Conservation (phyloP, 495 filamentous ascomycete genomes). For the Penicillium paxilli region DNA sequence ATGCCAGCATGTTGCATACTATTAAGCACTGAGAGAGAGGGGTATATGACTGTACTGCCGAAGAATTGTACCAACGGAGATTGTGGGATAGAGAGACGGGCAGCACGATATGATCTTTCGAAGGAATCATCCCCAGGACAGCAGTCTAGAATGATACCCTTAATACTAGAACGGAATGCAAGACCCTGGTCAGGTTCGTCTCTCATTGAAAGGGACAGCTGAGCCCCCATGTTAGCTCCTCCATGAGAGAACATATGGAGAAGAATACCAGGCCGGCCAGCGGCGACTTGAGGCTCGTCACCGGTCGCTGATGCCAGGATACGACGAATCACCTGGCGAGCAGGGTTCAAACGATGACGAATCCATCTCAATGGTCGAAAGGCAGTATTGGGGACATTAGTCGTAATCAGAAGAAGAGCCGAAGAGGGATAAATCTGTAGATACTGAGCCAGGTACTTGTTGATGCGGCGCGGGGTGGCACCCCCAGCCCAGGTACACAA, state of each 20-base stretch:
- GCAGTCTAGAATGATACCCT: slow-evolving; percentile 29
- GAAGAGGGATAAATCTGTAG: slow-evolving; percentile 17
- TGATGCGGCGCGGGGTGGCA: slow-evolving; percentile 28
- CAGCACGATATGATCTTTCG: slow-evolving; percentile 22
- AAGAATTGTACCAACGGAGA: slow-evolving; percentile 11
- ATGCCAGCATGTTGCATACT: slow-evolving; percentile 19
- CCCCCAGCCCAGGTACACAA: slow-evolving; percentile 32
- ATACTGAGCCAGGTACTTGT: slow-evolving; percentile 28
- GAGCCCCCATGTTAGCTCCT: slow-evolving; percentile 25
- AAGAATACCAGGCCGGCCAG: slow-evolving; percentile 14
- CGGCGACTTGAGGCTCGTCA: not conserved
- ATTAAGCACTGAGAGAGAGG: slow-evolving; percentile 16
- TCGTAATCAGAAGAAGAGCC: slow-evolving; percentile 29
- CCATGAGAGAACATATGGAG: slow-evolving; percentile 35
- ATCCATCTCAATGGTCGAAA: slow-evolving; percentile 20
- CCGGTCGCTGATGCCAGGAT: slow-evolving; percentile 10
- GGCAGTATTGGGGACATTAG: slow-evolving; percentile 14
- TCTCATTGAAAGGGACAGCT: slow-evolving; percentile 25
- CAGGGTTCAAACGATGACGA: slow-evolving; percentile 20
- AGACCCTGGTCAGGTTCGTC: slow-evolving; percentile 10
- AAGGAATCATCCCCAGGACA: slow-evolving; percentile 31
- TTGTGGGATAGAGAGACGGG: slow-evolving; percentile 17
- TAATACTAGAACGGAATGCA: slow-evolving; percentile 11
- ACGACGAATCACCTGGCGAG: slow-evolving; percentile 16
- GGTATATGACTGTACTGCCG: slow-evolving; percentile 22